Conservation (phyloP, 2,329 filamentous ascomycete species). For the Beauveria asiatica region DNA sequence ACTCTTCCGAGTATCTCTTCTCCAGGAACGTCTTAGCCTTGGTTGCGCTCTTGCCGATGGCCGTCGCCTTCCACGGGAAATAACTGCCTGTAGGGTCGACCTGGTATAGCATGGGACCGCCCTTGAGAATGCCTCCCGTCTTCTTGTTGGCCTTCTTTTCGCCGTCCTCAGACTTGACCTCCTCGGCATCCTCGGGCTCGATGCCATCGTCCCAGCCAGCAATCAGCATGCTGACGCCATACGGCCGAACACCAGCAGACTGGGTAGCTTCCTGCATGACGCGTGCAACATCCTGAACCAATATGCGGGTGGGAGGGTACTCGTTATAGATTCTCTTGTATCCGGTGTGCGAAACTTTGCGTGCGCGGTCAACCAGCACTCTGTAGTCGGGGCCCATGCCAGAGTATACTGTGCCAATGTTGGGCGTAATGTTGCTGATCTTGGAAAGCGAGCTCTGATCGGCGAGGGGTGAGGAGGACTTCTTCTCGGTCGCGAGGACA, state of each 20-base stretch:
- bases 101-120: conserved; percentile 95
- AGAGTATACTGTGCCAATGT: conserved; percentile 99
- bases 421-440: conserved; percentile 94
- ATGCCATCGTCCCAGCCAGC: conserved; percentile 98
- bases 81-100: conserved; percentile 98
- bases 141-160: conserved; percentile 73
- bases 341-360: conserved; percentile 94
- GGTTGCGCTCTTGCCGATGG: conserved; percentile 96
- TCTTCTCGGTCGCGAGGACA: conserved; percentile 98
- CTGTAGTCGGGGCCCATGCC: conserved; percentile 99
- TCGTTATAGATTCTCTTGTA: conserved; percentile 99
- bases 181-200: conserved; percentile 68
- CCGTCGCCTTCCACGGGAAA: conserved; percentile 98
- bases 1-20: conserved; percentile 95
- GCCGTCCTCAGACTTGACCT: conserved; percentile 46
- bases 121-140: conserved; percentile 92
- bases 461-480: conserved; percentile 94
- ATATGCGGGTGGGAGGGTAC: conserved; percentile 97
- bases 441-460: conserved; percentile 92
- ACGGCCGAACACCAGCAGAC: conserved; percentile 92
- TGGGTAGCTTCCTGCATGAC: conserved; percentile 99
- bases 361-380: conserved; percentile 92
- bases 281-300: conserved; percentile 94
- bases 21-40: conserved; percentile 98
- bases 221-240: conserved; percentile 90